Evolutionary conservation across 2,329 filamentous ascomycete species (phyloP).

Genomic region (Alternaria metachromatica): DNA sequence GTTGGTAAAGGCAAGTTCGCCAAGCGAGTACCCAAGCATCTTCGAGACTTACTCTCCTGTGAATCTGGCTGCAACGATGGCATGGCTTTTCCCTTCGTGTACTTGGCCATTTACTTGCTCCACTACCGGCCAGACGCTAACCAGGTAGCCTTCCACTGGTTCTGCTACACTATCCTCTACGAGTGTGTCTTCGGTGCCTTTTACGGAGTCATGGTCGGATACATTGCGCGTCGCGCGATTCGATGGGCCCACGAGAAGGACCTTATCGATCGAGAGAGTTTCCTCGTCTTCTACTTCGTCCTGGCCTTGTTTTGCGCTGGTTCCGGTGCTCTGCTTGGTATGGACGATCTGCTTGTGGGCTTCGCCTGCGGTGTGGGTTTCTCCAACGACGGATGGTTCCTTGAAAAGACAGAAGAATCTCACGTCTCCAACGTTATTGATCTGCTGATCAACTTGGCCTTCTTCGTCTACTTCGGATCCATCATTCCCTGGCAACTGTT

Average conservation of each 20-base stretch:
- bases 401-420: conserved; percentile 96
- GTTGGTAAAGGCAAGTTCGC: conserved; percentile 99
- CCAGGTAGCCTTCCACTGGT: conserved; percentile 81
- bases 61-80: conserved; percentile 99
- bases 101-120: conserved; percentile 88
- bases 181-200: conserved; percentile 93
- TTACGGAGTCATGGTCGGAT: conserved; percentile 87
- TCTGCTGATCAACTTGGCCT: conserved; percentile 92
- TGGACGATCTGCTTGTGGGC: conserved; percentile 93
- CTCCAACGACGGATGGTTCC: conserved; percentile 99
- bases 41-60: conserved; percentile 91
- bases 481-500: conserved; percentile 96
- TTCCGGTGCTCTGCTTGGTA: conserved; percentile 85
- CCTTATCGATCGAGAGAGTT: conserved; percentile 93
- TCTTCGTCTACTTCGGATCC: conserved; percentile 96
- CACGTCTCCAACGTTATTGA: conserved; percentile 99
- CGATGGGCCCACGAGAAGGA: conserved; percentile 83
- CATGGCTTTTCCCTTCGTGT: conserved; percentile 99
- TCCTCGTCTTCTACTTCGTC: conserved; percentile 98
- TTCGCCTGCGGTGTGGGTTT: conserved; percentile 98
- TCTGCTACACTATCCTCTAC: conserved; percentile 89
- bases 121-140: conserved; percentile 74
- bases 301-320: conserved; percentile 94
- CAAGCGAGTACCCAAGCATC: conserved; percentile 94
- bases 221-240: conserved; percentile 88